Base-by-base conservation (phyloP, 2,329 filamentous ascomycete species). In the Exophiala alcalophila region DNA sequence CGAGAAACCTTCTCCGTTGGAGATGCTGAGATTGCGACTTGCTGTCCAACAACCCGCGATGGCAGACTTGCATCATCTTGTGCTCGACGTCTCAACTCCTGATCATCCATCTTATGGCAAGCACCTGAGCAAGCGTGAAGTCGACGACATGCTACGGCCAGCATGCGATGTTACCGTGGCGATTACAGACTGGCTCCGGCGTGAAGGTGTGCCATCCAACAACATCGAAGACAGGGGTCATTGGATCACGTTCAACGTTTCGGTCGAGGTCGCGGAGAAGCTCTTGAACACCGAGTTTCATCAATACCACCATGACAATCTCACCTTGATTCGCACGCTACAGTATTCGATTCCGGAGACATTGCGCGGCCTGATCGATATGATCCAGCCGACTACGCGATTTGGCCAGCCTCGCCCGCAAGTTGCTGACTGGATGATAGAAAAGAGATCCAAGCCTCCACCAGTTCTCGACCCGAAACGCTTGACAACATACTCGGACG, bases 371-470 rank as follows among this genome's bases (percentile, higher is more conserved):
- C 69, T 78, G 54, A 70, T 85, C 44, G 74, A 77, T 44, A 70
- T 83, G 57, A 77, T 84, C 34, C 78, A 83, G 59, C 81, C 81
- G 1, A 84, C 80, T 0, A 84, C 77, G 3, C 70, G 75, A 26
- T 84, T 84, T 45, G 75, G 76, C 12, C 65, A 71, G 41, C 66
- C 75, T 15, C 61, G 59, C 20, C 53, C 71, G 2, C 69, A 75
- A 43, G n/a, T n/a, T n/a, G 58, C 54, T 30, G 67, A 59, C 18
- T 61, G 61, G 5, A 58, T 67, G 9, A 43, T 61, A 14, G 57
- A 34, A 11, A 12, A 9, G 26, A 37, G 20, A 21, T 23, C 28
- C 15, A 18, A 25, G n/a, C 16, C 23, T 28, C 14, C 36, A 18
- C 29, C 33, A 19, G 14, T 34, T 29, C 25, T 12, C n/a, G 8